Evolutionary conservation across 257 asterid species (phyloP), one percentile per base, ranked within the genome.

Genomic region (Eucommia ulmoides): DNA sequence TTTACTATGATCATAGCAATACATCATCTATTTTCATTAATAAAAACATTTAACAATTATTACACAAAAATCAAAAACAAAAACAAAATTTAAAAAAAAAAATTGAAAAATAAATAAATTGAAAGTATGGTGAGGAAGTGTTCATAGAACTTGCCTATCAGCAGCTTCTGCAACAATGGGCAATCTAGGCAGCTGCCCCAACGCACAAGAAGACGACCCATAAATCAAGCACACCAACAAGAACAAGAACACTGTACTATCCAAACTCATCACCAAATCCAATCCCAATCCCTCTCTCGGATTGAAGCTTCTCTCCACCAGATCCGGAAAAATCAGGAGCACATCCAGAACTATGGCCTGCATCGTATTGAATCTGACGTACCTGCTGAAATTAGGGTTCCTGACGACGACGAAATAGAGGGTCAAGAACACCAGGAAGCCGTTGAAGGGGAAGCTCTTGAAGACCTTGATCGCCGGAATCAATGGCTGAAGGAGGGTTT

Each of bases 121-220:
- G n/a, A n/a, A n/a, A n/a, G n/a, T n/a, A n/a, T n/a, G n/a, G n/a
- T n/a, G n/a, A n/a, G n/a, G n/a, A n/a, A n/a, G n/a, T 7, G n/a
- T 15, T 22, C 24, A 19, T 18, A 0, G 53, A 25, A 51, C 25
- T 66, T 86, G 99, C 83, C 95, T 86, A 69, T 91, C 99, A n/a
- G 99, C 99, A 35, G 96, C 99, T 8, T 91, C 99, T 14, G 99
- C 96, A 53, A 86, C 96, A 55, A 91, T 50, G 7, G 98, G 96
- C 89, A 91, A 68, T 52, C 99, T 66, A 0, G 99, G 96, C 1
- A 86, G 38, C 52, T 81, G 92, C 4, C 99, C 96, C 23, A 91
- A 59, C 72, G 78, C 63, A 60, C 99, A 91, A 19, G 89, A 81
- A 4, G 84, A 74, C 1, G 88, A 73, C 3, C 96, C 96, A 56